phyloP scores from a whole-genome alignment of 257 asterid species.

The Hygrophila difformis region DNA sequence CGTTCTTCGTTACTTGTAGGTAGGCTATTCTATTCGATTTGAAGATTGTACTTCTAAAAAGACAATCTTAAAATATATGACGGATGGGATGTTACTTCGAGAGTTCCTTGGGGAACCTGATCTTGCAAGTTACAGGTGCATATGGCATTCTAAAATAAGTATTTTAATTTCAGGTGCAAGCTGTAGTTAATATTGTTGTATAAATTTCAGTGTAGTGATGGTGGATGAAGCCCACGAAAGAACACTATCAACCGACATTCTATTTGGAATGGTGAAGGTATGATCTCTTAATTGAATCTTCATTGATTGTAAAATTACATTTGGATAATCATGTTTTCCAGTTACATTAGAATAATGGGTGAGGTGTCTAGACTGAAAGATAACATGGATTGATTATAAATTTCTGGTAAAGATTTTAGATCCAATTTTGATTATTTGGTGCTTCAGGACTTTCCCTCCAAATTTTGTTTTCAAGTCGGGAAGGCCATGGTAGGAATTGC shows the following conservation, averaged over 20 bases:
- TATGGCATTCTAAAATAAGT: slow-evolving; percentile 9
- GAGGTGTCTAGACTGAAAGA: no score
- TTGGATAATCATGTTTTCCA: no score
- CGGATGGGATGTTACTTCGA: slow-evolving; percentile 85
- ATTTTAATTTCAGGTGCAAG: slow-evolving; percentile 9
- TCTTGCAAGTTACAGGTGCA: slow-evolving; percentile 77
- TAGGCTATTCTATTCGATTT: slow-evolving; percentile 90
- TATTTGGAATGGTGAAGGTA: slow-evolving; percentile 91
- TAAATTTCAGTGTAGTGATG: slow-evolving; percentile 69
- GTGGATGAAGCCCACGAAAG: slow-evolving; percentile 98
- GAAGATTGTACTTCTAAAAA: slow-evolving; percentile 91
- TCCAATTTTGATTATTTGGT: no score
- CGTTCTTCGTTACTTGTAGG: slow-evolving; percentile 27
- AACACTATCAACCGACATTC: slow-evolving; percentile 79
- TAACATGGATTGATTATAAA: no score
- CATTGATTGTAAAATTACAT: no score
- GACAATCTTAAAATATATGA: slow-evolving; percentile 85
- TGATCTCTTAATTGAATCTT: slow-evolving; percentile 5
- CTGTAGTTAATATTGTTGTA: slow-evolving; percentile 12
- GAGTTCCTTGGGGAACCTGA: slow-evolving; percentile 96
- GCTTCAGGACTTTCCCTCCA: no score
- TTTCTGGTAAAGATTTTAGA: no score
- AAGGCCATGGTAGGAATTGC: no score
- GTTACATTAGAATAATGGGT: no score
- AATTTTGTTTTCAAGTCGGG: no score